Conservation (phyloP, 495 filamentous ascomycete genomes). For the Penicillium egyptiacum region DNA sequence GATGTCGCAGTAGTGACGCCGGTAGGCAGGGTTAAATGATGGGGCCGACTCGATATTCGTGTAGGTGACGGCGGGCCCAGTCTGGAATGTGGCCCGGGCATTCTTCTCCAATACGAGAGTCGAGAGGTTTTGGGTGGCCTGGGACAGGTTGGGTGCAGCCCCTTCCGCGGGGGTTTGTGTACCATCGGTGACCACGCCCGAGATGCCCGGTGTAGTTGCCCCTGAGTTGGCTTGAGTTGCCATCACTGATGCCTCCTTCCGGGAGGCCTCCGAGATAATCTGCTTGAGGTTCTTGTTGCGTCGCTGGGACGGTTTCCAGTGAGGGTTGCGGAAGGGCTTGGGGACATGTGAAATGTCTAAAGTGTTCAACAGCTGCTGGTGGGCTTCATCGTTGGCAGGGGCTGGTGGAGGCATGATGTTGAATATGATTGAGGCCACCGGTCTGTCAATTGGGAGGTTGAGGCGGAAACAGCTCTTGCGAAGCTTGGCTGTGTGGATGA, state of each 20-base stretch:
- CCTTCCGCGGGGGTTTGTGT: constrained; percentile 59
- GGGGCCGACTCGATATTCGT: constrained; percentile 93
- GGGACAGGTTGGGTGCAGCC: constrained; percentile 67
- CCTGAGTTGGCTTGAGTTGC: constrained; percentile 82
- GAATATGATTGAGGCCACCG: constrained; percentile 3
- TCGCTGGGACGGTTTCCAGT: constrained; percentile 88
- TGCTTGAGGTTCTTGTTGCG: constrained; percentile 99
- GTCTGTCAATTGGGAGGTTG: neutral
- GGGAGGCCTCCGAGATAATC: constrained; percentile 83
- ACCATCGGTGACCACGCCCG: constrained; percentile 52
- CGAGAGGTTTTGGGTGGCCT: constrained; percentile 79
- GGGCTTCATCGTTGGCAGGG: constrained; percentile 47
- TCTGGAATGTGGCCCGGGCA: constrained; percentile 38
- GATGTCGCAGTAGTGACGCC: constrained; percentile 89
- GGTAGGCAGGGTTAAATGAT: constrained; percentile 68
- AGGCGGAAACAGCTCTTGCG: neutral
- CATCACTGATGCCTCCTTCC: constrained; percentile 77
- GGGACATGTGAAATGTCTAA: constrained; percentile 82
- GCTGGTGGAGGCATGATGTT: constrained; percentile 47
- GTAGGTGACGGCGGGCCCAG: constrained; percentile 79
- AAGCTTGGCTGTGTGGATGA: neutral
- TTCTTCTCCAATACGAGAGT: constrained; percentile 83
- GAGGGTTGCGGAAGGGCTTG: constrained; percentile 81
- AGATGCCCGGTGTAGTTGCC: constrained; percentile 65
- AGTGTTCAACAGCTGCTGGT: constrained; percentile 69